These are phyloP conservation scores for Beauveria caledonica DNA, from an alignment of 2,329 filamentous ascomycete genomes.

Conservation along the genomic window DNA sequence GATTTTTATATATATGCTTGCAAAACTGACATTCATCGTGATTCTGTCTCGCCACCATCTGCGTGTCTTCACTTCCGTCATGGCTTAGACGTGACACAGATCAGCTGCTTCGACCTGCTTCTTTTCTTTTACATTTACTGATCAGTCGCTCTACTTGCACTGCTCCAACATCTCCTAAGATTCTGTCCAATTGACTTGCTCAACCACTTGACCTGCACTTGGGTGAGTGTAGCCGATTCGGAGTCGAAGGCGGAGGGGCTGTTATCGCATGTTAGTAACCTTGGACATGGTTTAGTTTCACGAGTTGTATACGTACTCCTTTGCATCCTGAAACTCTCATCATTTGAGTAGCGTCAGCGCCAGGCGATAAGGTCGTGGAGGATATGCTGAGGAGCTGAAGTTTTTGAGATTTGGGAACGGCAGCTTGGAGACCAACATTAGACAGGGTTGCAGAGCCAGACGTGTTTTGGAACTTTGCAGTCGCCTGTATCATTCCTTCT, in stretches of 20 bases:
- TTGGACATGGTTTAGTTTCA: background rate
- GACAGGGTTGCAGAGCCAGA: conserved; percentile 58
- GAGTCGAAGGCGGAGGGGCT: conserved; percentile 80
- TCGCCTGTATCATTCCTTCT: conserved; percentile 70
- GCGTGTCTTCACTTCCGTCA: conserved; percentile 1
- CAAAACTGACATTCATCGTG: background rate
- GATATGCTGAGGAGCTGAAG: conserved; percentile 87
- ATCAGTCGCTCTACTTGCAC: conserved; percentile 17
- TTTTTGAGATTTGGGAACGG: conserved; percentile 93
- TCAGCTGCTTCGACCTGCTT: background rate
- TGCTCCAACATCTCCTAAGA: conserved; percentile 32
- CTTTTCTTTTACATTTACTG: conserved; percentile 6
- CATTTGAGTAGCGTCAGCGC: conserved; percentile 77
- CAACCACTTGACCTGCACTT: conserved; percentile 62
- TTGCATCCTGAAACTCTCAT: conserved; percentile 82
- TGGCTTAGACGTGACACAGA: background rate
- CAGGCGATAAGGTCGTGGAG: conserved; percentile 64
- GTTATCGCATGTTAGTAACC: conserved; percentile 15
- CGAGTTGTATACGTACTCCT: conserved; percentile 60
- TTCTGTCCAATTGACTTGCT: conserved; percentile 97
- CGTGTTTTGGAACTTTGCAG: conserved; percentile 75
- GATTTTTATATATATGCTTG: background rate
- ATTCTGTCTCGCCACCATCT: conserved; percentile 1
- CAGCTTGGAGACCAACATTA: conserved; percentile 79
- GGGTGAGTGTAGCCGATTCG: conserved; percentile 74